phyloP scores from a whole-genome alignment of 2,329 filamentous ascomycete species.

The Xylaria sp. region DNA sequence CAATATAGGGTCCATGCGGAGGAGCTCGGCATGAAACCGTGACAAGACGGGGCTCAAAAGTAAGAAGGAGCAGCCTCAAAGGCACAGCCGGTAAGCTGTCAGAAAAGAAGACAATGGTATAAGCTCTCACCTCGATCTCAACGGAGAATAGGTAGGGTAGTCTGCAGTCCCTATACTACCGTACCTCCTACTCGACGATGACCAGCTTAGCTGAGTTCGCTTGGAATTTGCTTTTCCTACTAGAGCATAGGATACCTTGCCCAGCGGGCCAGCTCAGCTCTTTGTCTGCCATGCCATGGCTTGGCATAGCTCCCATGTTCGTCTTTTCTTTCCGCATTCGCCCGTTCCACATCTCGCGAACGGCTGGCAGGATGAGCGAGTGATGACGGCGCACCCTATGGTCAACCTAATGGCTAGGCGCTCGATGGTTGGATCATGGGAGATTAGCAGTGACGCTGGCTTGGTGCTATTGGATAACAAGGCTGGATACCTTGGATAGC shows the following conservation, averaged over 20 bases:
- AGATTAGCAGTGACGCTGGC: conserved; percentile 45
- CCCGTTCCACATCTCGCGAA: conserved; percentile 25
- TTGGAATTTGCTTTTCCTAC: conserved; percentile 38
- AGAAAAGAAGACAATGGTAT: background rate
- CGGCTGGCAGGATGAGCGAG: conserved; percentile 20
- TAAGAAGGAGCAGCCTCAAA: background rate
- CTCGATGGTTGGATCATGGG: conserved; percentile 41
- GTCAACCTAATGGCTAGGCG: conserved; percentile 42
- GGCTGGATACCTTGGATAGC: conserved; percentile 31
- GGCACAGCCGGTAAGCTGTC: conserved; percentile 3
- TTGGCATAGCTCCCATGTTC: conserved; percentile 23
- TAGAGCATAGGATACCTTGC: conserved; percentile 5
- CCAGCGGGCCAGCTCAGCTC: conserved; percentile 12
- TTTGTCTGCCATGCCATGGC: conserved; percentile 16
- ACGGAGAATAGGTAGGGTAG: background rate
- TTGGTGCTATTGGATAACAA: conserved; percentile 34
- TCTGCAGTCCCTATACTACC: too few species aligned
- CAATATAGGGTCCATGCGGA: conserved; percentile 35
- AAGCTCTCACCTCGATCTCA: background rate
- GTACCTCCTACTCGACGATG: conserved; percentile 3
- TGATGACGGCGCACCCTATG: conserved; percentile 34
- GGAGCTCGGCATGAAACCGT: conserved; percentile 38
- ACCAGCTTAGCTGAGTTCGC: background rate
- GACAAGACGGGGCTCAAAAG: background rate
- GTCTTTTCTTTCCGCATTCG: conserved; percentile 20